Conservation (phyloP, 345 rosid genomes). For the Limnanthes douglasii region DNA sequence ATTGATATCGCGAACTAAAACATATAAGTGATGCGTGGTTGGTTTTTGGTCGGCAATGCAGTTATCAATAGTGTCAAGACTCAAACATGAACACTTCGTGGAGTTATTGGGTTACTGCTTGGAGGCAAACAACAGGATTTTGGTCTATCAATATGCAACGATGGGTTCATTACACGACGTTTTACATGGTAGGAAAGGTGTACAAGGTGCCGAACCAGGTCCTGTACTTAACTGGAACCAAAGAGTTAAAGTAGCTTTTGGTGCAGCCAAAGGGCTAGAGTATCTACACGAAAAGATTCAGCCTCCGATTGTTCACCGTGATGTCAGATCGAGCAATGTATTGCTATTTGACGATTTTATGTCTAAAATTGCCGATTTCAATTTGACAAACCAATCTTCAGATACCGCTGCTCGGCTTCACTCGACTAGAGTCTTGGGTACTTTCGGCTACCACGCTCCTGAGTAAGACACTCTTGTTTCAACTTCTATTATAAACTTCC, state of each 20-base stretch:
- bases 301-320: slow-evolving; percentile 87
- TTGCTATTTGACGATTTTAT: slow-evolving; percentile 64
- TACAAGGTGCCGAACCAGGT: slow-evolving; percentile 93
- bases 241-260: slow-evolving; percentile 78
- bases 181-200: slow-evolving; percentile 94
- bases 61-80: slow-evolving; percentile 79
- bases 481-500: background rate
- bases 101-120: slow-evolving; percentile 79
- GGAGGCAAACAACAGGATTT: slow-evolving; percentile 56
- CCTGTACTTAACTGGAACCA: slow-evolving; percentile 82
- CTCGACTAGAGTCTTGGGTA: slow-evolving; percentile 92
- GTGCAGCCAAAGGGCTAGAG: slow-evolving; percentile 91
- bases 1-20: too few relatives aligned
- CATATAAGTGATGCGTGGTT: too few relatives aligned
- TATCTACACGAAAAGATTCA: slow-evolving; percentile 89
- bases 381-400: slow-evolving; percentile 71
- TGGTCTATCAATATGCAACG: slow-evolving; percentile 63
- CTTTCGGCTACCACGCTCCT: slow-evolving; percentile 99
- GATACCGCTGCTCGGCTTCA: slow-evolving; percentile 90
- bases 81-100: slow-evolving; percentile 73
- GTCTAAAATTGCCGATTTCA: slow-evolving; percentile 89
- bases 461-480: slow-evolving; percentile 30
- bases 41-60: too few relatives aligned
- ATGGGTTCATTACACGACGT: slow-evolving; percentile 92
- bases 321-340: slow-evolving; percentile 93